phyloP scores from a whole-genome alignment of 83 land plant genomes.

The Diphasiastrum complanatum region DNA sequence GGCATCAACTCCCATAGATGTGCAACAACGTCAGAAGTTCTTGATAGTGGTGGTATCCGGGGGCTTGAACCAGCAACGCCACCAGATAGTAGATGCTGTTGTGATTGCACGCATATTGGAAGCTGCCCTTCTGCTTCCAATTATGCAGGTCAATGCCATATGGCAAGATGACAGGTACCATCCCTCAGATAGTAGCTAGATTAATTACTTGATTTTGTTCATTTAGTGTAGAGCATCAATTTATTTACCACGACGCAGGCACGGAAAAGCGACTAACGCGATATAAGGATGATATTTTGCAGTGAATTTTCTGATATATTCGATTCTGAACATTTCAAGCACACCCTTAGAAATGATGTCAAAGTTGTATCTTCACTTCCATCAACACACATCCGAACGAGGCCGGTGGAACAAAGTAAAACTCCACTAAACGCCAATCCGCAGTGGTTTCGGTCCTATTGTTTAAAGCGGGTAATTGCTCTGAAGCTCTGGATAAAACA shows the following conservation, averaged over 20 bases:
- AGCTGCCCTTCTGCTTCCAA: constrained; percentile 72
- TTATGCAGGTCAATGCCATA: constrained; percentile 70
- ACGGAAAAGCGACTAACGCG: too few species aligned
- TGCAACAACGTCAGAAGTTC: constrained; percentile 47
- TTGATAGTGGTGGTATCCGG: constrained; percentile 82
- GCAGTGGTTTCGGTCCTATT: constrained; percentile 56
- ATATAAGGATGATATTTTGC: constrained; percentile 7
- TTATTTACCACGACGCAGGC: neutral
- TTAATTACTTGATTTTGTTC: too few species aligned
- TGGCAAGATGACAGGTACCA: constrained; percentile 92
- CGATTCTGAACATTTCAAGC: constrained; percentile 76
- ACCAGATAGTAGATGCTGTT: constrained; percentile 91
- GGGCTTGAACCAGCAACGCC: constrained; percentile 81
- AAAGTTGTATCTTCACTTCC: constrained; percentile 71
- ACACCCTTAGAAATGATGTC: constrained; percentile 53
- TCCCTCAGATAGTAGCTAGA: too few species aligned
- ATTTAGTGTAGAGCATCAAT: too few species aligned
- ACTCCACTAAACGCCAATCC: constrained; percentile 62
- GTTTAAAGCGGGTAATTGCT: constrained; percentile 44
- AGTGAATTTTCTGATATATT: constrained; percentile 91
- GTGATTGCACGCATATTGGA: constrained; percentile 85
- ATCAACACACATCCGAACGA: constrained; percentile 60
- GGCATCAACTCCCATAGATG: constrained; percentile 19
- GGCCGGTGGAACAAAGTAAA: constrained; percentile 54
- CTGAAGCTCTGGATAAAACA: too few species aligned